These are phyloP conservation scores for Cyclotella atomus DNA, from an alignment of 108 stramenopile species.

Conservation along the genomic window DNA sequence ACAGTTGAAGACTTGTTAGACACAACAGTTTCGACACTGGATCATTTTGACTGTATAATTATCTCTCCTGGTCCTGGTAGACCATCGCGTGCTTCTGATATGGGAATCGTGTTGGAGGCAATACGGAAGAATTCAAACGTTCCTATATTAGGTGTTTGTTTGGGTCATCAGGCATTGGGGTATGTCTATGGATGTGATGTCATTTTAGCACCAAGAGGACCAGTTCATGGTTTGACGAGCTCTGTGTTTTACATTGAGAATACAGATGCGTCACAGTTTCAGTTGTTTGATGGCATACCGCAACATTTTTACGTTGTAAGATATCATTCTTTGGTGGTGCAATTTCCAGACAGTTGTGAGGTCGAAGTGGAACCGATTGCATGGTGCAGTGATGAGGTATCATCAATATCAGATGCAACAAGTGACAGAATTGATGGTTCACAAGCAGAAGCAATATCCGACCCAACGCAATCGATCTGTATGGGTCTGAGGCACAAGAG, in stretches of 20 bases:
- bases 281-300: constrained; percentile 51
- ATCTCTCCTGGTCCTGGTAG: constrained; percentile 91
- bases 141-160: constrained; percentile 92
- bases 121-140: constrained; percentile 56
- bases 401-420: constrained; percentile 11
- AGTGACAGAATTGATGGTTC: not conserved
- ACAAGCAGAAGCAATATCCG: not conserved
- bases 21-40: not conserved
- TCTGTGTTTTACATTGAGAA: constrained; percentile 39
- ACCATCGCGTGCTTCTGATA: constrained; percentile 67
- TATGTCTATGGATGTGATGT: constrained; percentile 66
- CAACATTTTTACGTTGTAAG: constrained; percentile 77
- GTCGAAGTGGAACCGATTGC: constrained; percentile 49
- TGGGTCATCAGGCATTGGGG: constrained; percentile 93
- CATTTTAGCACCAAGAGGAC: constrained; percentile 59
- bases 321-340: constrained; percentile 92
- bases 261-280: constrained; percentile 1
- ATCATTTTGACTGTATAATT: constrained; percentile 77
- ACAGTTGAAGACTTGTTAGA: not conserved
- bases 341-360: constrained; percentile 27
- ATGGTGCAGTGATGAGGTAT: constrained; percentile 40
- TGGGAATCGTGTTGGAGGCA: constrained; percentile 69
- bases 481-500: constrained; percentile 81
- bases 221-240: constrained; percentile 90
- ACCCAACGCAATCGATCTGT: constrained; percentile 40